Evolutionary conservation across 352 stramenopile species (phyloP).

Genomic region (Peronosclerospora sorghi): DNA sequence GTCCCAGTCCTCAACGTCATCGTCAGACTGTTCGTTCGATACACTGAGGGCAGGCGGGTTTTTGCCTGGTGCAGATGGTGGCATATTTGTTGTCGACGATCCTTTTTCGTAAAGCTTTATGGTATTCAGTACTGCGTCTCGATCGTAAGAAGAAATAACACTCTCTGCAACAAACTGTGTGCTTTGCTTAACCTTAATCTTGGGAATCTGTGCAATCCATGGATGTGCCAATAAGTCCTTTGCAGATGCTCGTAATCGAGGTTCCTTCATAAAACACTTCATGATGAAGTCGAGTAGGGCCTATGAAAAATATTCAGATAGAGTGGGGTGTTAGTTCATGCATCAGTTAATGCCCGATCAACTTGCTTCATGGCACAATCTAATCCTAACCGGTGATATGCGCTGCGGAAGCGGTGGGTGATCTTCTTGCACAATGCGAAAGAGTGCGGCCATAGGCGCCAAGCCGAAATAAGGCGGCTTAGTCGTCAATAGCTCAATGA

Average conservation of each 20-base stretch:
- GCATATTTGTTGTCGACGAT: slow-evolving; percentile 22
- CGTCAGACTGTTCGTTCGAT: slow-evolving; percentile 24
- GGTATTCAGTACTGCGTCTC: slow-evolving; percentile 73
- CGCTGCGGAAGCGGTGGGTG: no score
- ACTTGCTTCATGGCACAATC: no score
- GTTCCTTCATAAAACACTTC: no score
- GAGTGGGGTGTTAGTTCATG: no score
- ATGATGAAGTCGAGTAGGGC: no score
- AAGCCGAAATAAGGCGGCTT: no score
- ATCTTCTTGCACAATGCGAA: no score
- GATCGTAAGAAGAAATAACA: slow-evolving; percentile 66
- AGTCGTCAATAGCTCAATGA: slow-evolving; percentile 91
- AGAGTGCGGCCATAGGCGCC: no score
- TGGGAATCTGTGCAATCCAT: slow-evolving; percentile 85
- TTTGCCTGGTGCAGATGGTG: slow-evolving; percentile 8
- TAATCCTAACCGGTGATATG: no score
- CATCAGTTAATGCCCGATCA: no score
- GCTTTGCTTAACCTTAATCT: slow-evolving; percentile 83
- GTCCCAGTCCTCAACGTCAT: slow-evolving; percentile 75
- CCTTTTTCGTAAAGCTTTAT: slow-evolving; percentile 77
- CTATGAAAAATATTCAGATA: no score
- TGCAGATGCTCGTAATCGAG: slow-evolving; percentile 62
- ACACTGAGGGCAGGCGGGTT: slow-evolving; percentile 11
- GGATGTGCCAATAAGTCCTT: slow-evolving; percentile 81
- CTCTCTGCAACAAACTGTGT: slow-evolving; percentile 67